phyloP scores from a whole-genome alignment of 2,329 filamentous ascomycete genomes.

The Tolypocladium tropicale region DNA sequence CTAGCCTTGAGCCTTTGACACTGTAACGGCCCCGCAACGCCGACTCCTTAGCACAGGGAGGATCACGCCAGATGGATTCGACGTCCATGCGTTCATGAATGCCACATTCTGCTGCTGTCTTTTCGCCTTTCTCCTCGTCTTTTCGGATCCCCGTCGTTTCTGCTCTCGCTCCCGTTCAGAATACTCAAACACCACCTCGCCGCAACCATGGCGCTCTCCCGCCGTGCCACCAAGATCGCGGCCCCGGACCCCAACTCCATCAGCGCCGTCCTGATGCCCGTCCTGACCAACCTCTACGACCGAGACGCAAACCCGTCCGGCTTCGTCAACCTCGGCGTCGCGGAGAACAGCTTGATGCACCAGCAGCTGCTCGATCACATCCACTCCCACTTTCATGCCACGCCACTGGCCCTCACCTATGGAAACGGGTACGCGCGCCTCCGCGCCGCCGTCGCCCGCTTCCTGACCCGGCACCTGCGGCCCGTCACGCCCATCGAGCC shows the following conservation, averaged over 20 bases:
- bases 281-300: constrained; percentile 34
- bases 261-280: constrained; percentile 24
- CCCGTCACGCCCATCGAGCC: constrained; percentile 17
- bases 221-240: constrained; percentile 16
- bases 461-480: constrained; percentile 23
- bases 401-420: constrained; percentile 27
- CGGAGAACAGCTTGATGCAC: constrained; percentile 44
- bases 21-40: background rate
- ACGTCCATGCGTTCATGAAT: background rate
- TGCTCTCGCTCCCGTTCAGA: background rate
- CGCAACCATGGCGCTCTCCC: constrained; percentile 11
- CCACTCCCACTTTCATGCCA: constrained; percentile 23
- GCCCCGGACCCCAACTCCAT: constrained; percentile 11
- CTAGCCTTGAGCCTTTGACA: background rate
- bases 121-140: background rate
- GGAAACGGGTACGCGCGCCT: constrained; percentile 28
- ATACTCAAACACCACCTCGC: background rate
- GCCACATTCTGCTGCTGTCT: background rate
- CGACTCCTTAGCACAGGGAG: background rate
- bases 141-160: background rate
- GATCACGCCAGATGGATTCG: background rate
- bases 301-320: constrained; percentile 28
- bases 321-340: constrained; percentile 39
- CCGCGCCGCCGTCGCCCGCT: constrained; percentile 19
- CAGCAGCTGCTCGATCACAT: constrained; percentile 28